phyloP scores from a whole-genome alignment of 2,329 filamentous ascomycete genomes.

The Penicillium paneum region DNA sequence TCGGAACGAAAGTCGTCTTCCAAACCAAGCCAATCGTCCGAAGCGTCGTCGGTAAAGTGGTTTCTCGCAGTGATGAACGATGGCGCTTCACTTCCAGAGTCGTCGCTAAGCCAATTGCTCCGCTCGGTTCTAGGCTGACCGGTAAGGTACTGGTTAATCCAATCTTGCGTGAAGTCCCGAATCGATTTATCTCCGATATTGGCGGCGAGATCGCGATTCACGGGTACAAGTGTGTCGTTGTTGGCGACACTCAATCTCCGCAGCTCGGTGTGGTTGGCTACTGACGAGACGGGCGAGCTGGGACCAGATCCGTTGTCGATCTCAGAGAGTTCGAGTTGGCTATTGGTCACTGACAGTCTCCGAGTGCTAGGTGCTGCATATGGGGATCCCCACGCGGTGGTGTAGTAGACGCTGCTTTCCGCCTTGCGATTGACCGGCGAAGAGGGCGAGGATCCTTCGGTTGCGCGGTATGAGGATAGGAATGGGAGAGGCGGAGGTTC shows the following conservation, averaged over 20 bases:
- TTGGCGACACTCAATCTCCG: slow-evolving; percentile 30
- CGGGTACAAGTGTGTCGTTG: slow-evolving; percentile 27
- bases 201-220: slow-evolving; percentile 23
- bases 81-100: slow-evolving; percentile 70
- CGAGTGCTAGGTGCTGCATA: slow-evolving; percentile 64
- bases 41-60: slow-evolving; percentile 41
- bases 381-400: slow-evolving; percentile 87
- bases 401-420: slow-evolving; percentile 58
- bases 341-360: slow-evolving; percentile 39
- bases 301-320: slow-evolving; percentile 32
- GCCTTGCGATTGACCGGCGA: slow-evolving; percentile 43
- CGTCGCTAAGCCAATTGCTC: slow-evolving; percentile 81
- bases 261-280: slow-evolving; percentile 27
- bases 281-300: slow-evolving; percentile 35
- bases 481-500: slow-evolving; percentile 32
- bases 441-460: slow-evolving; percentile 37
- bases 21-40: slow-evolving; percentile 45
- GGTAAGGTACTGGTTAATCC: slow-evolving; percentile 82
- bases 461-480: slow-evolving; percentile 32
- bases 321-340: slow-evolving; percentile 51
- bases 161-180: slow-evolving; percentile 71
- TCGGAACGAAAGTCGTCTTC: slow-evolving; percentile 39
- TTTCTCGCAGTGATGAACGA: slow-evolving; percentile 50
- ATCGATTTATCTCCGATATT: slow-evolving; percentile 36
- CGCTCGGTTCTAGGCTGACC: slow-evolving; percentile 66